These are phyloP conservation scores for Cyberlindnera euphorbiae DNA, from an alignment of 805 yeast species.

Conservation along the genomic window DNA sequence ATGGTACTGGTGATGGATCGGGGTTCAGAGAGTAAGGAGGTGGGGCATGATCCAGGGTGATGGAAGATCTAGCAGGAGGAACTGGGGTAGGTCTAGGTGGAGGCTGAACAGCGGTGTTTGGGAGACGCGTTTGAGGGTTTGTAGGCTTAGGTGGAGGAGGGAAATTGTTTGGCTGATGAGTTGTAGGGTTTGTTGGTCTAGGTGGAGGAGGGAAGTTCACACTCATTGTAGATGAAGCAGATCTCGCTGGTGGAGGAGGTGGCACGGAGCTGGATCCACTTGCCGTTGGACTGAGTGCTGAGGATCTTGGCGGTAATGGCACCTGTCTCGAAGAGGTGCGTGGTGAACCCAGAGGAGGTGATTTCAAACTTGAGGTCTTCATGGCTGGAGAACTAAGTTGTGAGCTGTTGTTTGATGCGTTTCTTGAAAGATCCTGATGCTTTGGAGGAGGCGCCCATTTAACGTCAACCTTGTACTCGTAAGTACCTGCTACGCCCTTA, in stretches of 20 bases:
- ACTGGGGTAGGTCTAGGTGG: constrained; percentile 2
- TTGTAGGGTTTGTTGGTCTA: constrained; percentile 15
- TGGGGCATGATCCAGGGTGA: constrained; percentile 1
- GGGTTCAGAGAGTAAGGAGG: constrained; percentile 5
- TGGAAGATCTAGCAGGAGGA: background rate
- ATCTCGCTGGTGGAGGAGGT: constrained; percentile 5
- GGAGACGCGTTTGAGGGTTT: constrained; percentile 1
- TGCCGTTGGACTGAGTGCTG: background rate
- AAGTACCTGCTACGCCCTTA: constrained; percentile 31
- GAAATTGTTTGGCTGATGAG: constrained; percentile 10
- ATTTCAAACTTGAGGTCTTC: background rate
- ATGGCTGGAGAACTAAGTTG: background rate
- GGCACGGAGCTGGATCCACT: background rate
- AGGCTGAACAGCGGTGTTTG: constrained; percentile 2
- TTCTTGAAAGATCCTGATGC: constrained; percentile 14
- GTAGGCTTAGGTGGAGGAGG: constrained; percentile 25
- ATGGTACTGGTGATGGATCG: constrained; percentile 1
- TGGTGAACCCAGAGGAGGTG: background rate
- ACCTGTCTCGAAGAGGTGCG: constrained; percentile 8
- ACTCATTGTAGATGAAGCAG: background rate
- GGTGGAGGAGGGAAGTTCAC: constrained; percentile 27
- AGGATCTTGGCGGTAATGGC: constrained; percentile 6
- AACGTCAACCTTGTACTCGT: constrained; percentile 29
- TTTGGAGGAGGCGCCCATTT: constrained; percentile 32
- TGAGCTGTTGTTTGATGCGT: too few species aligned